A percentile compares a stretch with the other conserved stretches of the same genome.
These are phyloP conservation scores for Neostapfia colusana DNA, from an alignment of 176 grass and related monocot species.

Conservation along the genomic window DNA sequence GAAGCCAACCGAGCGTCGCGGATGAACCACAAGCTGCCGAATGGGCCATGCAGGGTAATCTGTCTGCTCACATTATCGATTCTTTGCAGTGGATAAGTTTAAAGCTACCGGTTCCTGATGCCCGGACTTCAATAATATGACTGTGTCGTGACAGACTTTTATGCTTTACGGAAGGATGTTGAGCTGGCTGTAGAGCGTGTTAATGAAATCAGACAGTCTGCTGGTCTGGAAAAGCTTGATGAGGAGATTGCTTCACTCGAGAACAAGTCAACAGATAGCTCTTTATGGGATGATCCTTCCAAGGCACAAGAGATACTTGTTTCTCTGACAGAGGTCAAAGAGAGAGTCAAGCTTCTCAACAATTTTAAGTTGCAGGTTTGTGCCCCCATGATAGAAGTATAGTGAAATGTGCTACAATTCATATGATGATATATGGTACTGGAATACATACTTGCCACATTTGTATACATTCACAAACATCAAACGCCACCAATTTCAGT, in stretches of 20 bases:
- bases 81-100: not conserved
- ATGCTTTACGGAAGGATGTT: slow-evolving; percentile 84
- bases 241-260: slow-evolving; percentile 62
- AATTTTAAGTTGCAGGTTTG: slow-evolving; percentile 79
- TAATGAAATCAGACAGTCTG: slow-evolving; percentile 66
- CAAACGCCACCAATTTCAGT: not conserved
- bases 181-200: slow-evolving; percentile 63
- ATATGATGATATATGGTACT: slow-evolving; percentile 4
- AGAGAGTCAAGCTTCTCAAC: slow-evolving; percentile 76
- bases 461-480: not conserved
- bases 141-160: slow-evolving; percentile 65
- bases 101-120: not conserved
- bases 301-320: slow-evolving; percentile 87
- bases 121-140: not conserved
- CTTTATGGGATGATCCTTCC: slow-evolving; percentile 93
- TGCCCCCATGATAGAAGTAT: not conserved
- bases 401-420: not conserved
- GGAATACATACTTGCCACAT: slow-evolving; percentile 1
- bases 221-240: slow-evolving; percentile 62
- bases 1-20: slow-evolving; percentile 61
- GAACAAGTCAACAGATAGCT: slow-evolving; percentile 68
- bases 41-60: slow-evolving; percentile 93
- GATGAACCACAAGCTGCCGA: slow-evolving; percentile 58
- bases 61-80: not conserved
- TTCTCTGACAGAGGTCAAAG: slow-evolving; percentile 84